Conservation (phyloP, 352 stramenopile species). For the Globisporangium rhizosaccharum region DNA sequence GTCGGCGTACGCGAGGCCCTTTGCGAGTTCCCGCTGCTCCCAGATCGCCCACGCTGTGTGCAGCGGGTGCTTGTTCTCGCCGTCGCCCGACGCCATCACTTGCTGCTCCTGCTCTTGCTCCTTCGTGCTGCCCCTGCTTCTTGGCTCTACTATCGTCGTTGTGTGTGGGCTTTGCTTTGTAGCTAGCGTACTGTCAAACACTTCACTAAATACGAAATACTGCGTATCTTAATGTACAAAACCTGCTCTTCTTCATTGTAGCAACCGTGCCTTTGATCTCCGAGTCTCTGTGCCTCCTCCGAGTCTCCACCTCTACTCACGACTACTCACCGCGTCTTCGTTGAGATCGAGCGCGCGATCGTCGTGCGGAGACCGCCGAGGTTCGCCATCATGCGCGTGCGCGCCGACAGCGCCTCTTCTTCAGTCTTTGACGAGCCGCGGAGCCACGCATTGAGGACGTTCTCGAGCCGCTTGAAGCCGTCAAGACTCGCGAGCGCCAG, state of each 20-base stretch:
- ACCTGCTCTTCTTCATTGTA: too few species aligned
- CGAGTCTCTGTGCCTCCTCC: too few species aligned
- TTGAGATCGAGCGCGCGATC: conserved; percentile 14
- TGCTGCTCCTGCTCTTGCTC: not conserved
- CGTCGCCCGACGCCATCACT: conserved; percentile 38
- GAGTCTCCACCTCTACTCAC: not conserved
- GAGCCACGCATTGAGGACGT: conserved; percentile 13
- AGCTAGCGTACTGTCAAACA: too few species aligned
- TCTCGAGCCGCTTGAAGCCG: conserved; percentile 16
- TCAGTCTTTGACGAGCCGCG: conserved; percentile 3
- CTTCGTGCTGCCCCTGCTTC: not conserved
- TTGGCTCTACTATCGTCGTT: not conserved
- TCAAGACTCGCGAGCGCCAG: conserved; percentile 8
- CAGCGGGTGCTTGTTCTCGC: conserved; percentile 62
- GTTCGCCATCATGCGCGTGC: conserved; percentile 10
- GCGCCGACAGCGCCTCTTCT: conserved; percentile 8
- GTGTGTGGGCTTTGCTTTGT: too few species aligned
- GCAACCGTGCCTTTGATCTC: too few species aligned
- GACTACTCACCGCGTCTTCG: not conserved
- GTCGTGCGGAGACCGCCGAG: conserved; percentile 13
- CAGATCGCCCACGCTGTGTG: conserved; percentile 84
- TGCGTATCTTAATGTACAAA: too few species aligned
- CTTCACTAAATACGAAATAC: too few species aligned
- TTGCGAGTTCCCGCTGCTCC: conserved; percentile 77
- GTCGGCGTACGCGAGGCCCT: conserved; percentile 78